Conservation (phyloP, 768 basidiomycete genomes). For the Brasilioporus rufonigricans region DNA sequence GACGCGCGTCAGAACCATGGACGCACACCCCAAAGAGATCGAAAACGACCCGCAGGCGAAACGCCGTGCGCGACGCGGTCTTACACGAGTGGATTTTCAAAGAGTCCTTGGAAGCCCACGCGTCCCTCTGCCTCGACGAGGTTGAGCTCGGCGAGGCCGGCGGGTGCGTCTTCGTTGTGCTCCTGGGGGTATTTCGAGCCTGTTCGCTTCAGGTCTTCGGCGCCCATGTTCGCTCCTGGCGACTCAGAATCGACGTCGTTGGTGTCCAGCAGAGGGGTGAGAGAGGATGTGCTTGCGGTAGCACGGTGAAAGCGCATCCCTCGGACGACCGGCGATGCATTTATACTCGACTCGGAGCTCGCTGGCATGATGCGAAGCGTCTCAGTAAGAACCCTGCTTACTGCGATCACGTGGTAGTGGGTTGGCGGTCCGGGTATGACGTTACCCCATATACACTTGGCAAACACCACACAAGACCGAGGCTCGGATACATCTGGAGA, state of each 20-base stretch:
- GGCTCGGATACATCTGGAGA: too few species aligned
- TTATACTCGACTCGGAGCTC: conserved; percentile 13
- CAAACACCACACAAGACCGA: too few species aligned
- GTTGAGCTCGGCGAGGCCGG: conserved; percentile 6
- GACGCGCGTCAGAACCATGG: background rate
- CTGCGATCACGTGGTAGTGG: background rate
- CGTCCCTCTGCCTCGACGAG: conserved; percentile 19
- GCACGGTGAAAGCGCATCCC: background rate
- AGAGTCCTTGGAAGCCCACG: conserved; percentile 26
- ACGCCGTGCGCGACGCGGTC: background rate
- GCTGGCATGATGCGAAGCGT: background rate
- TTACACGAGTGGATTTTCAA: conserved; percentile 30
- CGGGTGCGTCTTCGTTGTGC: background rate
- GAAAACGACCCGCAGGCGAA: background rate
- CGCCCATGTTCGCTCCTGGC: conserved; percentile 10
- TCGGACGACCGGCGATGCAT: background rate
- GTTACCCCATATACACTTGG: background rate
- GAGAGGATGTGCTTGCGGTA: conserved; percentile 16
- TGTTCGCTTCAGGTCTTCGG: background rate
- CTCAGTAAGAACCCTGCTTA: background rate
- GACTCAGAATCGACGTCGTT: conserved; percentile 3
- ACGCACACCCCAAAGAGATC: background rate
- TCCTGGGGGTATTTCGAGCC: background rate
- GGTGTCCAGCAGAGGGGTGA: conserved; percentile 3
- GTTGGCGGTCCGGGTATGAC: background rate